Evolutionary conservation across 164 flowering plant species (phyloP), one percentile per base, ranked within the genome.

Genomic region (Umbellularia californica): DNA sequence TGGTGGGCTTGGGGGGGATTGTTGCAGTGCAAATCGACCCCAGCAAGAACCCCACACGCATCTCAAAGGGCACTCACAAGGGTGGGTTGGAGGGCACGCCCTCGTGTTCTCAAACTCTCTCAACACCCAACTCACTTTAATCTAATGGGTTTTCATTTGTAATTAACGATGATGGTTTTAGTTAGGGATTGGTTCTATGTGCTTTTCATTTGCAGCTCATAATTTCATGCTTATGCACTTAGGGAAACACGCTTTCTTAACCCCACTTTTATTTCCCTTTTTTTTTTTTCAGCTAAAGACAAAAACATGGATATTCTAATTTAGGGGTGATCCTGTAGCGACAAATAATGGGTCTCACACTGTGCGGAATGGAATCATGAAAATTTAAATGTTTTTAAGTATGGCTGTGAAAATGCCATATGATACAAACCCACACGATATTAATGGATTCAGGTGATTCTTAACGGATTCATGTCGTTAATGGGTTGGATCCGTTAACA

Each of bases 391-490:
- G 47, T 41, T 41, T 41, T 7, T 0, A 41, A 41, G 47, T 30
- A 30, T 0, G 47, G 11, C 11, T 0, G 30, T 28, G 0, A 28
- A 30, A 30, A 30, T 30, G 35, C 6, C 35, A 30, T 0, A 30
- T 0, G 0, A 30, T 0, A 30, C 0, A 1, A 30, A 30, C 0
- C 1, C 35, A 30, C 1, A 30, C 5, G 33, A 30, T 1, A 30
- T 30, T 30, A 30, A 30, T 0, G 6, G 6, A 4, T 30, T 30
- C 35, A 5, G 5, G 0, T 30, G 6, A 30, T 0, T 30, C 1
- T 30, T 30, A 30, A 30, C 1, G 35, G 5, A 30, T 30, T 30
- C 35, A 0, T 30, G 0, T 30, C 2, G 1, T 30, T 30, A 4
- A 30, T 30, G 5, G 35, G 35, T 30, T 4, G 35, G 5, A 30